A percentile compares a stretch with the other conserved stretches of the same genome.
These are phyloP conservation scores for Ecytonucleospora hepatopenaei DNA, from an alignment of 371 early-diverging fungal species.

Conservation along the genomic window DNA sequence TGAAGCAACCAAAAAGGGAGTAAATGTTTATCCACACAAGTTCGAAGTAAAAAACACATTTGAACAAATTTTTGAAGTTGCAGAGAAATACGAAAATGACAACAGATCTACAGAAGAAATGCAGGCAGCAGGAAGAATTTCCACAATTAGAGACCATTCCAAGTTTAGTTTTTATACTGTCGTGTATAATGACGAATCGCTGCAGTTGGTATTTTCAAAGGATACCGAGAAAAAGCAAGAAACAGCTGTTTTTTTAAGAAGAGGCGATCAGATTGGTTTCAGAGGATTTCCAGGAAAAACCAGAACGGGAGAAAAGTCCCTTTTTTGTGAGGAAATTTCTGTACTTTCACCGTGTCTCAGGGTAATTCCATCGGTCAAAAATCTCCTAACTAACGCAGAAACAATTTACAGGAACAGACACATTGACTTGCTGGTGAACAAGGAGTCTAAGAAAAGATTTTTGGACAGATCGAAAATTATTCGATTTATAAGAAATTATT, in stretches of 20 bases:
- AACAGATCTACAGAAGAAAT: conserved; percentile 17
- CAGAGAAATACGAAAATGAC: conserved; percentile 2
- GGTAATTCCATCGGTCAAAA: conserved; percentile 84
- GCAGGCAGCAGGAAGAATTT: conserved; percentile 44
- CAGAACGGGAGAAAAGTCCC: conserved; percentile 84
- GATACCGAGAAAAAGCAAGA: conserved; percentile 9
- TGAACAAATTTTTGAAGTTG: conserved; percentile 12
- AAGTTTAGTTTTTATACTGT: conserved; percentile 38
- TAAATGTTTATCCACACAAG: conserved; percentile 45
- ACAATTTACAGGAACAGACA: conserved; percentile 90
- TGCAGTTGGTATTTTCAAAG: conserved; percentile 36
- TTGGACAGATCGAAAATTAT: conserved; percentile 75
- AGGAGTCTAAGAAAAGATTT: conserved; percentile 78
- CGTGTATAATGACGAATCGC: not conserved
- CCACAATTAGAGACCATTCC: conserved; percentile 27
- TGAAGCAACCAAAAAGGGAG: conserved; percentile 10
- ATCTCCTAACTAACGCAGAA: conserved; percentile 82
- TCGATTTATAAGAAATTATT: conserved; percentile 77
- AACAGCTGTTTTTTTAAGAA: conserved; percentile 59
- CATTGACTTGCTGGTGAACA: conserved; percentile 95
- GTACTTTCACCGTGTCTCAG: conserved; percentile 85
- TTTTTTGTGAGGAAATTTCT: conserved; percentile 72
- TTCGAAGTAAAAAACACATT: conserved; percentile 42
- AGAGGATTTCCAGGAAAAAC: conserved; percentile 76
- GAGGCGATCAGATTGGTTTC: conserved; percentile 96